These are phyloP conservation scores for Calonectria pauciramosa DNA, from an alignment of 2,329 filamentous ascomycete genomes.

Conservation along the genomic window DNA sequence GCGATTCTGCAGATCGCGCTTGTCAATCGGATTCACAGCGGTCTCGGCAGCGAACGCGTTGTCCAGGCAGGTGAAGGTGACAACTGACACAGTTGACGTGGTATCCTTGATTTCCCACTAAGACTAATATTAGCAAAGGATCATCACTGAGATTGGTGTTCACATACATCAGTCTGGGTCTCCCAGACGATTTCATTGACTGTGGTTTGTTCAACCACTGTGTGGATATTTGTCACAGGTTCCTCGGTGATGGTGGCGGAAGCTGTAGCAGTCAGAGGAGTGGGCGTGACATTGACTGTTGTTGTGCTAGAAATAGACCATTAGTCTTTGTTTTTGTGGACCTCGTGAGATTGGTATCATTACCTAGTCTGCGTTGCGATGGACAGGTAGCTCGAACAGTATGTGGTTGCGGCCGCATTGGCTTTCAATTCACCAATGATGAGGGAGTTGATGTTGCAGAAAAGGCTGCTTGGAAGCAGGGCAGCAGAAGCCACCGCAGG, in stretches of 20 bases:
- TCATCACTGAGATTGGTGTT: background rate
- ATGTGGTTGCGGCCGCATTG: background rate
- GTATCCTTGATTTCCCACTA: conserved; percentile 1
- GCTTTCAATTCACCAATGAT: background rate
- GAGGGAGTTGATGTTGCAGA: background rate
- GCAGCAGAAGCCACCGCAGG: background rate
- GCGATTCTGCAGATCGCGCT: background rate
- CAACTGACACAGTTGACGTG: background rate
- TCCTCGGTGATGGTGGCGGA: background rate
- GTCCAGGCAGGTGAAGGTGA: background rate
- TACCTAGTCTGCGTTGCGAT: conserved; percentile 11
- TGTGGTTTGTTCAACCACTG: background rate
- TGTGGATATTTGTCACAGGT: background rate
- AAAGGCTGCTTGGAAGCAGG: background rate
- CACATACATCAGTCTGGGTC: background rate
- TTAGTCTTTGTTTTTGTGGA: background rate
- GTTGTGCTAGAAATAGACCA: background rate
- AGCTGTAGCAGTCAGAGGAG: background rate
- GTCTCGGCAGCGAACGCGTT: background rate
- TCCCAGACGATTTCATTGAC: background rate
- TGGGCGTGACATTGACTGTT: background rate
- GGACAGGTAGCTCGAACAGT: conserved; percentile 13
- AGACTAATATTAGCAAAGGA: background rate
- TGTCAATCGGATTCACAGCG: background rate
- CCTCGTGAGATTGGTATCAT: background rate